A percentile compares a stretch with the other conserved stretches of the same genome.
Evolutionary conservation across 2,329 filamentous ascomycete species (phyloP).

Genomic region (Paecilomyces formosus): DNA sequence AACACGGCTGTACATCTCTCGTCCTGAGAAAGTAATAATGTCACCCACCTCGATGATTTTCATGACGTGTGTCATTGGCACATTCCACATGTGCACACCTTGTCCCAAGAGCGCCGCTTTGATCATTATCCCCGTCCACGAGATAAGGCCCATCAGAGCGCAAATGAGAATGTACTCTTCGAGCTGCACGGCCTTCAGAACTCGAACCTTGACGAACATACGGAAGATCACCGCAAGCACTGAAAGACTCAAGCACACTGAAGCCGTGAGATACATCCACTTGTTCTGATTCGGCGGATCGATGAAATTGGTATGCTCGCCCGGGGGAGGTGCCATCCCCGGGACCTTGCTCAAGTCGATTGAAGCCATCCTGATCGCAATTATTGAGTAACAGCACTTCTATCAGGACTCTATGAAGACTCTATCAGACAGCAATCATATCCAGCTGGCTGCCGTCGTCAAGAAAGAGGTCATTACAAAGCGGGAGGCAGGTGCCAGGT

Average conservation of each 20-base stretch:
- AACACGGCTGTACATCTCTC: neutral
- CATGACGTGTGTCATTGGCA: neutral
- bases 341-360: neutral
- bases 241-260: neutral
- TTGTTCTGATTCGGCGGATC: neutral
- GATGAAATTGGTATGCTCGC: conserved; percentile 1
- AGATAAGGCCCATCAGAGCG: conserved; percentile 1
- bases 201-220: neutral
- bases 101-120: conserved; percentile 1
- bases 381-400: neutral
- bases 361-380: neutral
- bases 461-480: neutral
- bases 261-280: conserved; percentile 2
- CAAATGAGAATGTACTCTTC: conserved; percentile 1
- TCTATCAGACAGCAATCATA: neutral
- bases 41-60: conserved; percentile 1
- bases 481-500: neutral
- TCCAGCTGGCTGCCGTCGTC: neutral
- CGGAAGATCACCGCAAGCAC: conserved; percentile 1
- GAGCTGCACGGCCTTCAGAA: neutral
- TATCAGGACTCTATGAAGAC: neutral
- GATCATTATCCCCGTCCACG: conserved; percentile 1
- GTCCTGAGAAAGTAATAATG: too few relatives aligned
- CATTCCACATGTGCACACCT: conserved; percentile 3
- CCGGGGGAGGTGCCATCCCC: neutral